Conservation (phyloP, 1,284 basidiomycete species). For the Fomitopsis palustris region DNA sequence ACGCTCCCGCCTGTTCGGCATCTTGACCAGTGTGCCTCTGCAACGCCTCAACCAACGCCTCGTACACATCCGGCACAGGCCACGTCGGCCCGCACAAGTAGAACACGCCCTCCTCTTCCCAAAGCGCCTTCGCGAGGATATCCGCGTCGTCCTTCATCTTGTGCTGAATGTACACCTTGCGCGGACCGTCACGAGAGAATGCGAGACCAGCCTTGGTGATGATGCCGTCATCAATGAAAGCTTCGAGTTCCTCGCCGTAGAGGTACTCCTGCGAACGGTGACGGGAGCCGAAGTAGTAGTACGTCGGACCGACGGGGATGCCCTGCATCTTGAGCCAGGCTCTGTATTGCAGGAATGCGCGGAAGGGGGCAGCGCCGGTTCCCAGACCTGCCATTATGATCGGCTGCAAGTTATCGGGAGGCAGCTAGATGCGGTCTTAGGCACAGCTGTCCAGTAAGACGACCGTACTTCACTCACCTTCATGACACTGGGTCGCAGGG, state of each 20-base stretch:
- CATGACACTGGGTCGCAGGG: slow-evolving; percentile 99
- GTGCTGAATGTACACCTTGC: slow-evolving; percentile 98
- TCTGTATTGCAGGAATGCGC: slow-evolving; percentile 95
- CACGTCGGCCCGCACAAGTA: slow-evolving; percentile 98
- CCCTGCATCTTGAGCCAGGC: slow-evolving; percentile 80
- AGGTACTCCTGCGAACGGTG: slow-evolving; percentile 94
- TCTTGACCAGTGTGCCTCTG: slow-evolving; percentile 69
- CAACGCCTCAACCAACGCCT: slow-evolving; percentile 83
- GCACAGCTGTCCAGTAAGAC: background rate
- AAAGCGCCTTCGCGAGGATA: slow-evolving; percentile 72
- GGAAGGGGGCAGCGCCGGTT: slow-evolving; percentile 97
- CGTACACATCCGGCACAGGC: slow-evolving; percentile 97
- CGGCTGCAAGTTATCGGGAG: slow-evolving; percentile 82
- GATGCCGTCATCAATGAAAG: slow-evolving; percentile 78
- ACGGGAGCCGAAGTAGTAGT: slow-evolving; percentile 99
- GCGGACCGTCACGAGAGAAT: slow-evolving; percentile 90
- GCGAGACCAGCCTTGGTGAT: slow-evolving; percentile 91
- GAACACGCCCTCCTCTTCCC: slow-evolving; percentile 77
- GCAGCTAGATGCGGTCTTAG: slow-evolving; percentile 49
- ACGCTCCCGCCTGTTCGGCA: slow-evolving; percentile 71
- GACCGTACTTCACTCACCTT: slow-evolving; percentile 57
- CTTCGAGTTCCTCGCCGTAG: slow-evolving; percentile 91
- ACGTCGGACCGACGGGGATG: slow-evolving; percentile 81
- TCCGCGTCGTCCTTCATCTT: slow-evolving; percentile 92
- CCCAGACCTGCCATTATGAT: slow-evolving; percentile 99